Percentiles rank a stretch among this genome's conserved stretches.
Evolutionary conservation across 2,329 filamentous ascomycete species (phyloP).

Genomic region (Zymoseptoria tritici): DNA sequence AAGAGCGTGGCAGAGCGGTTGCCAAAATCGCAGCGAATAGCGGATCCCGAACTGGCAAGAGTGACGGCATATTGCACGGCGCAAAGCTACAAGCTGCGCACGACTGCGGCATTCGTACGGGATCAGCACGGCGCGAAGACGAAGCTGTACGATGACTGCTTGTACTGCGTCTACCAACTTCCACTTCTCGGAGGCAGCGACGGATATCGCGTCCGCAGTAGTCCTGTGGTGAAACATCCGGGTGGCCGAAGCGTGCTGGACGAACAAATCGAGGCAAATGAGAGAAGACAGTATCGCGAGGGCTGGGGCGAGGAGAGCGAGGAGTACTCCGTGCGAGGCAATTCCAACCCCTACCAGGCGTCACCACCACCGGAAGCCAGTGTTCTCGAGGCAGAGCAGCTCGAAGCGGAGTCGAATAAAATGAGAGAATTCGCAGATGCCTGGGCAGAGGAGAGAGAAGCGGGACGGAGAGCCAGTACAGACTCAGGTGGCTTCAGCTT

Average conservation of each 20-base stretch:
- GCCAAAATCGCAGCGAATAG: slow-evolving; percentile 77
- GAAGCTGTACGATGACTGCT: slow-evolving; percentile 94
- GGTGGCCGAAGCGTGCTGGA: slow-evolving; percentile 90
- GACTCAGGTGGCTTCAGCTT: slow-evolving; percentile 33
- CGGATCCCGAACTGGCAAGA: slow-evolving; percentile 65
- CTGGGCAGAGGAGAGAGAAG: slow-evolving; percentile 15
- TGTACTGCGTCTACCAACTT: slow-evolving; percentile 92
- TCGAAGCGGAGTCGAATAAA: slow-evolving; percentile 9
- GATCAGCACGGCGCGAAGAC: slow-evolving; percentile 84
- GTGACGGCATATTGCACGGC: slow-evolving; percentile 96
- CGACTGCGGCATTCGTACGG: slow-evolving; percentile 80
- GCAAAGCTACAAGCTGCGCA: slow-evolving; percentile 82
- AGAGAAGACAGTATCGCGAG: slow-evolving; percentile 80
- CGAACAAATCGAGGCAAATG: slow-evolving; percentile 91
- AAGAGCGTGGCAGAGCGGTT: slow-evolving; percentile 93
- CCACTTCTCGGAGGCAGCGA: slow-evolving; percentile 79
- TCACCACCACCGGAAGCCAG: slow-evolving; percentile 12
- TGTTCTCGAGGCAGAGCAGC: slow-evolving; percentile 2
- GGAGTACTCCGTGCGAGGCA: slow-evolving; percentile 39
- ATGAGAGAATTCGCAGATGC: slow-evolving; percentile 8
- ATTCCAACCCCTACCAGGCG: slow-evolving; percentile 13
- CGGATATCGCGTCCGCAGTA: slow-evolving; percentile 80
- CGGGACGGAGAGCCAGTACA: slow-evolving; percentile 18
- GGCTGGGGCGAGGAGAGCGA: slow-evolving; percentile 83
- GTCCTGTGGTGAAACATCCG: slow-evolving; percentile 84